These are phyloP conservation scores for Auricularia auricula-judae DNA, from an alignment of 768 basidiomycete species.

Conservation along the genomic window DNA sequence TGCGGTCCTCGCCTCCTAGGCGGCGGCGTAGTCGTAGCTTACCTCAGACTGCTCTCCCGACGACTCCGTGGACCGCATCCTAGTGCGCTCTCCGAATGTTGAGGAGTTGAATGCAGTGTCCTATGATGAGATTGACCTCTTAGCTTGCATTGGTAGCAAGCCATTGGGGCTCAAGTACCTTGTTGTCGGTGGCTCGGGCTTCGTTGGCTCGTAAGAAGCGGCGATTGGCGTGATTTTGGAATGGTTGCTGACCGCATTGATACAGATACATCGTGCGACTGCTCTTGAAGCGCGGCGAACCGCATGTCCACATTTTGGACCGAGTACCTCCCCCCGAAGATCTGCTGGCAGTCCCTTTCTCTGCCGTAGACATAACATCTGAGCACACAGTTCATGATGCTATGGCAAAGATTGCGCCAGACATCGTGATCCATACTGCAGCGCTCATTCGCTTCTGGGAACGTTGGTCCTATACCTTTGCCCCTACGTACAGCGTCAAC, in stretches of 20 bases:
- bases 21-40: no score
- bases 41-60: no score
- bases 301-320: constrained; percentile 22
- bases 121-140: constrained; percentile 19
- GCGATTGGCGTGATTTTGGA: no score
- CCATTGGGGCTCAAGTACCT: constrained; percentile 19
- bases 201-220: constrained; percentile 19
- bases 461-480: constrained; percentile 12
- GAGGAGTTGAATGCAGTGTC: constrained; percentile 6
- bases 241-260: background rate
- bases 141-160: constrained; percentile 15
- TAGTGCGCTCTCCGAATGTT: background rate
- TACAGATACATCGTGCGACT: constrained; percentile 23
- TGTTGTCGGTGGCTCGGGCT: constrained; percentile 23
- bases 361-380: constrained; percentile 23
- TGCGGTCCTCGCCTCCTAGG: no score
- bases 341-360: constrained; percentile 12
- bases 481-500: constrained; percentile 6
- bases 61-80: no score
- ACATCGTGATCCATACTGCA: constrained; percentile 15
- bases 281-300: constrained; percentile 25
- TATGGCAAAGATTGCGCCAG: constrained; percentile 13
- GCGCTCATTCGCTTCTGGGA: constrained; percentile 17
- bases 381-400: constrained; percentile 17
- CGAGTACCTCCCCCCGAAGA: constrained; percentile 17